phyloP scores from a whole-genome alignment of 2,329 filamentous ascomycete genomes.

The Ascomycota sp. region DNA sequence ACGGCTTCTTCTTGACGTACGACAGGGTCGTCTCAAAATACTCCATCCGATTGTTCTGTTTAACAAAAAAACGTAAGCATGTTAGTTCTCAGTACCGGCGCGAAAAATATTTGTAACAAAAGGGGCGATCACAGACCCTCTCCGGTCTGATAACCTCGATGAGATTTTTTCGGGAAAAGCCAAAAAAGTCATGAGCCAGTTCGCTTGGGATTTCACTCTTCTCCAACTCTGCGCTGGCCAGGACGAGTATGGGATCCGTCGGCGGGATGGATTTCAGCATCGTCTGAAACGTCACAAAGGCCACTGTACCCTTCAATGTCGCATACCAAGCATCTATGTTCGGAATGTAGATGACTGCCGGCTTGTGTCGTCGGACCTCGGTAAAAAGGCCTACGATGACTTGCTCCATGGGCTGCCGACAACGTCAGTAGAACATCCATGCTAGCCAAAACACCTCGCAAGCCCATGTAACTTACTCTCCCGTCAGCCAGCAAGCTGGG shows the following conservation, averaged over 20 bases:
- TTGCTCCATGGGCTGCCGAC: conserved; percentile 50
- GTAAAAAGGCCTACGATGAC: conserved; percentile 79
- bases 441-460: no score
- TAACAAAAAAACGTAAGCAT: background rate
- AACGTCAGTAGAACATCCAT: no score
- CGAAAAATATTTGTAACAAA: no score
- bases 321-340: conserved; percentile 76
- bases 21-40: conserved; percentile 61
- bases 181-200: conserved; percentile 63
- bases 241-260: conserved; percentile 70
- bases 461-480: conserved; percentile 30
- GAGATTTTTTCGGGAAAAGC: conserved; percentile 62
- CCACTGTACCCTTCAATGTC: conserved; percentile 37
- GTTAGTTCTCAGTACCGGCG: no score
- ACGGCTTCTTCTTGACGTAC: conserved; percentile 60
- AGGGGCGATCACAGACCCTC: conserved; percentile 29
- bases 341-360: conserved; percentile 87
- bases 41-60: conserved; percentile 41
- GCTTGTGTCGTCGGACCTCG: conserved; percentile 84
- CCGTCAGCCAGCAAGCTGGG: conserved; percentile 72
- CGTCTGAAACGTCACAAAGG: conserved; percentile 63
- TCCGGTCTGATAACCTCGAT: conserved; percentile 49
- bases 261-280: conserved; percentile 69
- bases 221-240: conserved; percentile 63
- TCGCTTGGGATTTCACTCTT: conserved; percentile 37